Percentiles rank a stretch among this genome's conserved stretches.
phyloP scores from a whole-genome alignment of 2,329 filamentous ascomycete species.

The Diaporthe velutina region DNA sequence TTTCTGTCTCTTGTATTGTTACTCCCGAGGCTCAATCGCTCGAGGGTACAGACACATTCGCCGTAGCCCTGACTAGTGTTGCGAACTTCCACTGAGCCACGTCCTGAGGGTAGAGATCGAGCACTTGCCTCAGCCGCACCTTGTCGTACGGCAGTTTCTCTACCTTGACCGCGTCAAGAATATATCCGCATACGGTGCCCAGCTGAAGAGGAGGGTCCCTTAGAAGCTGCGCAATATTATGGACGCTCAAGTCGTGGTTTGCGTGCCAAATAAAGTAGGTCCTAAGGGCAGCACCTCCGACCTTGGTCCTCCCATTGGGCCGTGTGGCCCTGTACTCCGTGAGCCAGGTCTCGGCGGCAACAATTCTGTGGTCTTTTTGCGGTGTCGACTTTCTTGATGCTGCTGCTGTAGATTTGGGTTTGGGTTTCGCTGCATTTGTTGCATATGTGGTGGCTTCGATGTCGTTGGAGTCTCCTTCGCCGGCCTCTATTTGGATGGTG shows the following conservation, averaged over 20 bases:
- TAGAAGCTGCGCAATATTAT: slow-evolving; percentile 66
- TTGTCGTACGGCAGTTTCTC: slow-evolving; percentile 65
- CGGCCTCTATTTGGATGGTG: not conserved
- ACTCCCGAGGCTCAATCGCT: not conserved
- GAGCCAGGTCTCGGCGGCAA: slow-evolving; percentile 57
- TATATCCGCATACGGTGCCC: slow-evolving; percentile 69
- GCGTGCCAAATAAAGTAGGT: slow-evolving; percentile 75
- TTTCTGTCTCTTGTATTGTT: not conserved
- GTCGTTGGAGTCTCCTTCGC: not conserved
- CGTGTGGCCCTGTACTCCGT: slow-evolving; percentile 52
- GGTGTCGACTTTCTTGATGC: slow-evolving; percentile 28
- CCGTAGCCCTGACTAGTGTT: slow-evolving; percentile 45
- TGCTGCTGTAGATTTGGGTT: slow-evolving; percentile 33
- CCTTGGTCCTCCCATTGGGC: slow-evolving; percentile 41
- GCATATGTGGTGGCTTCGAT: not conserved
- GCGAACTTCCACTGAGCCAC: slow-evolving; percentile 45
- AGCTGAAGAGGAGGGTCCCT: slow-evolving; percentile 70
- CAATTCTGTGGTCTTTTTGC: slow-evolving; percentile 56
- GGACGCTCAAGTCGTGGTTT: slow-evolving; percentile 61
- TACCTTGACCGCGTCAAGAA: slow-evolving; percentile 66
- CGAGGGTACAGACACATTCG: slow-evolving; percentile 6
- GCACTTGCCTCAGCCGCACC: slow-evolving; percentile 59
- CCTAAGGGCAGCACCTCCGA: slow-evolving; percentile 57
- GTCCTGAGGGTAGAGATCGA: slow-evolving; percentile 50
- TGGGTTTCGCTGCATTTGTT: slow-evolving; percentile 33